A percentile compares a stretch with the other conserved stretches of the same genome.
These are phyloP conservation scores for Penicillium janthinellum DNA, from an alignment of 2,329 filamentous ascomycete genomes.

Conservation along the genomic window DNA sequence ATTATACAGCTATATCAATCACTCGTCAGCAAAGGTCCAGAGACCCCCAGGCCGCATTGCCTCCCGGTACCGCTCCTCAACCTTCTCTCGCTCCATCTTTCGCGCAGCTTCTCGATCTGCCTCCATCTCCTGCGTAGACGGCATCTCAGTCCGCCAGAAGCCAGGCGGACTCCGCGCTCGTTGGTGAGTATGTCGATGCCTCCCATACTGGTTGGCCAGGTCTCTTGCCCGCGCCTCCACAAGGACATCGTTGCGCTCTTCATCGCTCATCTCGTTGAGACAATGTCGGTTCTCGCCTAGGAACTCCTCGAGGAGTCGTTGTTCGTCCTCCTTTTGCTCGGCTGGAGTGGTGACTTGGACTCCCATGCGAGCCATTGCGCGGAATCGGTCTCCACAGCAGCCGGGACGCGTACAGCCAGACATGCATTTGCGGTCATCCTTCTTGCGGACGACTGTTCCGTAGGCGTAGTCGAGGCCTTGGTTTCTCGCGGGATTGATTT, in stretches of 20 bases:
- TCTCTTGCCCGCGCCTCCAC: slow-evolving; percentile 73
- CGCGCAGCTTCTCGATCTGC: slow-evolving; percentile 66
- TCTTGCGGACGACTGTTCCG: slow-evolving; percentile 71
- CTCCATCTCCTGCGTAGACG: slow-evolving; percentile 77
- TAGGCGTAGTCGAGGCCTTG: slow-evolving; percentile 73
- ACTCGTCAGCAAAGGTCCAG: slow-evolving; percentile 84
- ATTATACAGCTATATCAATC: background rate
- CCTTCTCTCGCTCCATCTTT: slow-evolving; percentile 62
- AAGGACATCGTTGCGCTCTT: slow-evolving; percentile 68
- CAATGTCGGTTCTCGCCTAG: slow-evolving; percentile 48
- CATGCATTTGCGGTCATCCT: slow-evolving; percentile 68
- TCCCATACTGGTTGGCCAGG: slow-evolving; percentile 74
- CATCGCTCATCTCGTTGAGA: slow-evolving; percentile 53
- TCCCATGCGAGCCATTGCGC: slow-evolving; percentile 59
- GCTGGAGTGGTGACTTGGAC: slow-evolving; percentile 30
- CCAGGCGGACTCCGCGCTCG: slow-evolving; percentile 76
- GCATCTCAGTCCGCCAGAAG: slow-evolving; percentile 90
- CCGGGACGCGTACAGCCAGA: slow-evolving; percentile 72
- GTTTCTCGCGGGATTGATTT: slow-evolving; percentile 73
- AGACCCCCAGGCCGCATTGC: slow-evolving; percentile 74
- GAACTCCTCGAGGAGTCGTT: slow-evolving; percentile 53
- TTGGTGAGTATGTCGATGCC: slow-evolving; percentile 73
- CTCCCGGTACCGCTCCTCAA: slow-evolving; percentile 76
- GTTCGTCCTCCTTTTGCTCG: slow-evolving; percentile 27
- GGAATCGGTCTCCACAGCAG: slow-evolving; percentile 75